Evolutionary conservation across 2,329 filamentous ascomycete genomes (phyloP).

Genomic region (Chrysosporium queenslandicum): DNA sequence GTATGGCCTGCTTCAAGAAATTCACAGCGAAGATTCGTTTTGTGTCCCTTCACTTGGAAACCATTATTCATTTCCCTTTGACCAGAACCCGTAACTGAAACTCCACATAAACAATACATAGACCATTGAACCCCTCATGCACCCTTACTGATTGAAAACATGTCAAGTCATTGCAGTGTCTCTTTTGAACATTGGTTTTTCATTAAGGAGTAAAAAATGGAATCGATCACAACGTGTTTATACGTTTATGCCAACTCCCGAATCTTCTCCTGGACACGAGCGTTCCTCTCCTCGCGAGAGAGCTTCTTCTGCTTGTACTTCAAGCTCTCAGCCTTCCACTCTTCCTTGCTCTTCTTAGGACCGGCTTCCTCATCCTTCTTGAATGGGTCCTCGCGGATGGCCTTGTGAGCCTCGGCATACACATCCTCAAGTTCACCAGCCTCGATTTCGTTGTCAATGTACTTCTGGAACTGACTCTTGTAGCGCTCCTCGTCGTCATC

Average conservation of each 20-base stretch:
- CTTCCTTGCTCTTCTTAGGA: conserved; percentile 91
- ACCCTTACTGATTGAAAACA: conserved; percentile 7
- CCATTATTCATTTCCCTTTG: conserved; percentile 8
- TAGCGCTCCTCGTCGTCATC: conserved; percentile 99
- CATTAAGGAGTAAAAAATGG: not conserved
- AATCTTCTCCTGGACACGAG: conserved; percentile 84
- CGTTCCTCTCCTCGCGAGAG: conserved; percentile 70
- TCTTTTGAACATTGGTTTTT: not conserved
- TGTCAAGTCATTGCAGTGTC: conserved; percentile 7
- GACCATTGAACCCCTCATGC: conserved; percentile 1
- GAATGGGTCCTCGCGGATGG: conserved; percentile 95
- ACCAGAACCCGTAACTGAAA: conserved; percentile 7
- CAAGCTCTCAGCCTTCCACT: conserved; percentile 91
- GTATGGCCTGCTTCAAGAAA: not conserved
- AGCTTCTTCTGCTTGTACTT: conserved; percentile 75
- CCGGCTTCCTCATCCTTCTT: conserved; percentile 71
- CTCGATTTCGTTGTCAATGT: conserved; percentile 94
- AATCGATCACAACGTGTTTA: conserved; percentile 6
- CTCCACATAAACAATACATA: conserved; percentile 8
- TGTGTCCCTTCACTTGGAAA: conserved; percentile 1
- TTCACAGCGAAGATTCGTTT: not conserved
- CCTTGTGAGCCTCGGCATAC: conserved; percentile 87
- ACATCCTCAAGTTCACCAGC: conserved; percentile 95
- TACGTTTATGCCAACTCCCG: conserved; percentile 52
- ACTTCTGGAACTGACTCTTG: conserved; percentile 96